Conservation (phyloP, 2,329 filamentous ascomycete genomes). For the Microdochium nivale region DNA sequence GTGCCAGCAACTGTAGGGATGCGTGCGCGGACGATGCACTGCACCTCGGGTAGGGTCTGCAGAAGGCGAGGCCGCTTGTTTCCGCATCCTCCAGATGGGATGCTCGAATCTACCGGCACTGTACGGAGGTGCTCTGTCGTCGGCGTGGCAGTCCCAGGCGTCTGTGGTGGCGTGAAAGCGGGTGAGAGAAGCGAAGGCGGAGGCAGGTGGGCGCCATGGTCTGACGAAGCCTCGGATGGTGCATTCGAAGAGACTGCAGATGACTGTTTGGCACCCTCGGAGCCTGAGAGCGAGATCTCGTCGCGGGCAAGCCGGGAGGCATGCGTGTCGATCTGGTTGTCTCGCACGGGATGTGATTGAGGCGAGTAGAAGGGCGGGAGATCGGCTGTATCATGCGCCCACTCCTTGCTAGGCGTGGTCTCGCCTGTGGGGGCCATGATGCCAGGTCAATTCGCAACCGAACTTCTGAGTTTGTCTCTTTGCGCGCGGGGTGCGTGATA, state of each 20-base stretch:
- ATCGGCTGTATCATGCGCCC: not conserved
- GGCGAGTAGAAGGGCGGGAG: conserved; percentile 1
- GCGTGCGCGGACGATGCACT: conserved; percentile 86
- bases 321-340: not conserved
- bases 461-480: no score
- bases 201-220: conserved; percentile 18
- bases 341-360: not conserved
- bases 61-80: conserved; percentile 64
- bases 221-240: not conserved
- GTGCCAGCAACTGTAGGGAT: conserved; percentile 88
- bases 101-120: conserved; percentile 51
- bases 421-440: not conserved
- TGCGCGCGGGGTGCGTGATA: not conserved
- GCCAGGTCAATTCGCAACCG: not conserved
- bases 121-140: conserved; percentile 34
- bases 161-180: conserved; percentile 68
- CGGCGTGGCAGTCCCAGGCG: conserved; percentile 50
- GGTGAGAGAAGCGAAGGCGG: conserved; percentile 74
- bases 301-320: not conserved
- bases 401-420: not conserved
- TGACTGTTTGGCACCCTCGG: not conserved
- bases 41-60: conserved; percentile 70
- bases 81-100: conserved; percentile 50
- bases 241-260: not conserved
- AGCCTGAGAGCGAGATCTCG: not conserved